phyloP scores from a whole-genome alignment of 2,329 filamentous ascomycete genomes.

The Curvularia lunata region DNA sequence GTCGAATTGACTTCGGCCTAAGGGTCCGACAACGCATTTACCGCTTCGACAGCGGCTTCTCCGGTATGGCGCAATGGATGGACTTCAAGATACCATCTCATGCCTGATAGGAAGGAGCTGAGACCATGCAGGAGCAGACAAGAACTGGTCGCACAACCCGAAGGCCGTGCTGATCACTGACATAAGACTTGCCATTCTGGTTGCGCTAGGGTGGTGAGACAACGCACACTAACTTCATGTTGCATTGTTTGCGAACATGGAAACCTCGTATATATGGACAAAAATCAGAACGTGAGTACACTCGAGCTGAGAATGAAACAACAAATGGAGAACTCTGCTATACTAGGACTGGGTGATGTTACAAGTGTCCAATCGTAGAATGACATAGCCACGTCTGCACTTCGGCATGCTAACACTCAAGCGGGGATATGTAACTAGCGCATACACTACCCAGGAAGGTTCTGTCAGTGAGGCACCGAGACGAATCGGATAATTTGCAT shows the following conservation, averaged over 20 bases:
- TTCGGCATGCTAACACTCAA: neutral
- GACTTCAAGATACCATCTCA: slow-evolving; percentile 51
- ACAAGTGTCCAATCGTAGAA: neutral
- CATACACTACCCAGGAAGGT: neutral
- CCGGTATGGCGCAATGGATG: slow-evolving; percentile 49
- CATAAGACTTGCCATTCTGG: neutral
- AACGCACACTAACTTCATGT: slow-evolving; percentile 20
- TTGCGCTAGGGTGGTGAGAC: slow-evolving; percentile 25
- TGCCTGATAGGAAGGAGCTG: slow-evolving; percentile 48
- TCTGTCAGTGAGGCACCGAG: neutral
- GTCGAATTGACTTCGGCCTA: slow-evolving; percentile 40
- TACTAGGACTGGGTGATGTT: neutral
- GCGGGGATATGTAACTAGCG: neutral
- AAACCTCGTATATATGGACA: neutral
- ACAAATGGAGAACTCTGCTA: neutral
- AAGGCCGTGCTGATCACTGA: slow-evolving; percentile 34
- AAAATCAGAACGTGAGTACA: neutral
- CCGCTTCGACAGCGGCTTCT: slow-evolving; percentile 35
- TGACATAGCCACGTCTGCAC: neutral
- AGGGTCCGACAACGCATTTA: slow-evolving; percentile 16
- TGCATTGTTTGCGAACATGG: neutral
- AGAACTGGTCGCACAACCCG: slow-evolving; percentile 52
- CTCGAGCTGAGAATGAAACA: neutral
- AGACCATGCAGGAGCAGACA: slow-evolving; percentile 48
- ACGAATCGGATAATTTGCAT: neutral